Base-by-base conservation (phyloP, 352 stramenopile species). In the Globisporangium perplexum region DNA sequence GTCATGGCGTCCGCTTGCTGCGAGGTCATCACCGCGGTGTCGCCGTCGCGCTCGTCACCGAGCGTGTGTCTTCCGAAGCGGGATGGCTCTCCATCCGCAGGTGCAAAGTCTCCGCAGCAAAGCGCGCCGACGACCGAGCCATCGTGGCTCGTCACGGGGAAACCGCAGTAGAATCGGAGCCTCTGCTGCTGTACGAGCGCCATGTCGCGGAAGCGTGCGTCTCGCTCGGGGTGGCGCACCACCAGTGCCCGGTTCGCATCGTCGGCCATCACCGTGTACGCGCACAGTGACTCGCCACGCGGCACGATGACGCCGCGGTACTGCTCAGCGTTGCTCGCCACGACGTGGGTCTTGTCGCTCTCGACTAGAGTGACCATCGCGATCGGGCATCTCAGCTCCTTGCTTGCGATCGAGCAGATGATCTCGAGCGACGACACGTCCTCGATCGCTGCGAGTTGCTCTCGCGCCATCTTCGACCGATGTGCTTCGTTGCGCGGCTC, bases 361-460 rank as follows among this genome's bases (percentile, higher is more conserved):
- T 52, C 47, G 47, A 65, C 50, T 20, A 66, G 15, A 15, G 60
- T 63, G 49, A 66, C 24, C 44, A 66, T 60, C 14, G 49, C 60
- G 22, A 63, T 45, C 20, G 50, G 36, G 5, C 60, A 66, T 6
- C 22, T 5, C 7, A 66, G 50, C 47, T 57, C 53, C 8, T 39
- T 35, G 48, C 49, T 53, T 36, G 57, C 57, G 30, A 66, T 55
- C 28, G 50, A 24, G 46, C 60, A 66, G 39, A 66, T 66, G 47
- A 66, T 52, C 45, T 66, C 54, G 36, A 66, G 60, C 47, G 59
- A 46, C 54, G 57, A 53, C 18, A 62, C 51, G 43, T 60, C 49
- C 22, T 57, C 45, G 17, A 28, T 18, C 24, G 30, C 39, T 4
- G 42, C 23, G 56, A 62, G 49, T 20, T 23, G 42, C 20, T 62